Evolutionary conservation across 176 grass and related monocot species (phyloP), one percentile per base, ranked within the genome.

Genomic region (Metroxylon sagu): DNA sequence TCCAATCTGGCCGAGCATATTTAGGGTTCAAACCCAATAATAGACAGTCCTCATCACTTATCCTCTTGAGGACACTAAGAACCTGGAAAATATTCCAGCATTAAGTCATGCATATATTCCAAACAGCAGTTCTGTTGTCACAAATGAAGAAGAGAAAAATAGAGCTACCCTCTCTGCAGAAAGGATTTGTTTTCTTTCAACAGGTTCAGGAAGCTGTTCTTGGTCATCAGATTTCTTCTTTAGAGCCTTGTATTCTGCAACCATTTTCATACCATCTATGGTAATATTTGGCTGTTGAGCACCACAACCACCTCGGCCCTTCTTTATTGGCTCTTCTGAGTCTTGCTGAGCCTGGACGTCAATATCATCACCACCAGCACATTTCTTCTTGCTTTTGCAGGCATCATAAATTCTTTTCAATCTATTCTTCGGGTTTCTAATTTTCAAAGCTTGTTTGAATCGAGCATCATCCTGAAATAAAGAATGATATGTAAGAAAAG

Each of bases 231-330:
- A 72, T 74, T 88, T 97, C 81, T 85, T 97, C 79, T 97, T 97
- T 63, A 83, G 16, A 71, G 77, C 77, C 84, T 97, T 91, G 53
- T 82, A 97, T 68, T 97, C 93, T 30, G 87, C 93, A 67, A 97
- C 84, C 93, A 97, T 97, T 71, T 88, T 97, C 93, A 97, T 97
- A 27, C 93, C 93, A 75, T 97, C 93, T 26, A 97, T 81, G 29
- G 93, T 97, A 60, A 97, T 97, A 78, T 83, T 97, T 63, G 92
- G 87, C 83, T 97, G 92, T 70, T 91, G 92, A 69, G 92, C 92
- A 65, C 92, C 87, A 67, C 92, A 97, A 26, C 92, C 92, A 69
- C 78, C 78, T 74, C 78, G 52, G 50, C 60, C 85, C 80, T 88
- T 97, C 68, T 97, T 97, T 5, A 83, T 71, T 19, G 87, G 78